Conservation (phyloP, 2,329 filamentous ascomycete species). For the Ceratocystiopsis minuta region DNA sequence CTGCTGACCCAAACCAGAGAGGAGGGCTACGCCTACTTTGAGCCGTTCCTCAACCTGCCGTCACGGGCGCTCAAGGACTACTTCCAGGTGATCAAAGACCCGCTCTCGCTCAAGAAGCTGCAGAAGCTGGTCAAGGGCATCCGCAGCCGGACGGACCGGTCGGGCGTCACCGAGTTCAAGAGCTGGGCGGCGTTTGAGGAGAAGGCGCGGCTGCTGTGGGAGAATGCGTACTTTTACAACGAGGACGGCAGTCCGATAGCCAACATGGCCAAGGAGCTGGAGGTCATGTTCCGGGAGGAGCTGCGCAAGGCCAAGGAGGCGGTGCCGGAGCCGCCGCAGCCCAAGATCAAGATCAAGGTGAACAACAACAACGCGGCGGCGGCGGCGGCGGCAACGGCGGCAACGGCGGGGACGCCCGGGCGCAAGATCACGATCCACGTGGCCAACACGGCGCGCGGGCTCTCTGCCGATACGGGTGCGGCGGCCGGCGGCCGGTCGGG, state of each 20-base stretch:
- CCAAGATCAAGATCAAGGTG: slow-evolving; percentile 72
- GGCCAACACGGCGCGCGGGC: slow-evolving; percentile 22
- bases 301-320: slow-evolving; percentile 53
- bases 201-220: slow-evolving; percentile 66
- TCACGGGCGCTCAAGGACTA: slow-evolving; percentile 65
- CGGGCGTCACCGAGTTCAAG: slow-evolving; percentile 51
- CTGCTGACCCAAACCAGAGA: slow-evolving; percentile 12
- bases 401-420: too few relatives aligned
- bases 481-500: slow-evolving; percentile 11
- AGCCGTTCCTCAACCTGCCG: slow-evolving; percentile 63
- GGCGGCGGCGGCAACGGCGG: slow-evolving; percentile 24
- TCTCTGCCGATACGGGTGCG: too few relatives aligned
- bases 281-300: slow-evolving; percentile 55
- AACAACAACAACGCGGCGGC: slow-evolving; percentile 53
- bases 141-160: slow-evolving; percentile 47
- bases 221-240: slow-evolving; percentile 77
- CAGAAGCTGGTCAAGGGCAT: slow-evolving; percentile 61
- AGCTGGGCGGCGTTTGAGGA: slow-evolving; percentile 70
- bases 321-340: slow-evolving; percentile 53
- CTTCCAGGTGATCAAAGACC: slow-evolving; percentile 66
- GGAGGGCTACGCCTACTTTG: slow-evolving; percentile 50
- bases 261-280: slow-evolving; percentile 56
- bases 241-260: slow-evolving; percentile 81
- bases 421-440: slow-evolving; percentile 54
- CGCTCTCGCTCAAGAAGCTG: slow-evolving; percentile 59